Conservation (phyloP, 2,329 filamentous ascomycete species). For the Fusarium proliferatum region DNA sequence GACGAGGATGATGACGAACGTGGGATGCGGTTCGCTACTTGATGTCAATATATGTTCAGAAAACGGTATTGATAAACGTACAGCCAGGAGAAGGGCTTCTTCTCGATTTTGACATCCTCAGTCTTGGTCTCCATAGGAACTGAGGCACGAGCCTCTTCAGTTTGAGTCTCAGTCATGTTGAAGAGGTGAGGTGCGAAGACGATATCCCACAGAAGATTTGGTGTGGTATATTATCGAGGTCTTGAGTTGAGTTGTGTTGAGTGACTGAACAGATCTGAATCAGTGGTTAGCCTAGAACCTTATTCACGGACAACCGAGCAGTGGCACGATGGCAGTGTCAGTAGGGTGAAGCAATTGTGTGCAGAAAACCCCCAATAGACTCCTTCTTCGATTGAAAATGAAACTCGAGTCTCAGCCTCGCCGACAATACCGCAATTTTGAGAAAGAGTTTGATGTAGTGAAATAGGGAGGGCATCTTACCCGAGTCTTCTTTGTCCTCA, state of each 20-base stretch:
- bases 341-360: not conserved
- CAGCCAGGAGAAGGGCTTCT: slow-evolving; percentile 53
- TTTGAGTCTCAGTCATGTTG: slow-evolving; percentile 32
- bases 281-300: slow-evolving; percentile 20
- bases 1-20: slow-evolving; percentile 66
- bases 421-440: not conserved
- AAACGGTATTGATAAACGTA: slow-evolving; percentile 34
- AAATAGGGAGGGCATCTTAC: slow-evolving; percentile 20
- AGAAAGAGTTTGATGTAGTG: not conserved
- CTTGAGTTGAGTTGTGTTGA: not conserved
- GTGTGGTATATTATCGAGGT: not conserved
- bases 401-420: no score
- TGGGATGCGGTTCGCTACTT: slow-evolving; percentile 64
- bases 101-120: slow-evolving; percentile 20
- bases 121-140: slow-evolving; percentile 15
- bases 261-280: slow-evolving; percentile 3
- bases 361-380: not conserved
- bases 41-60: slow-evolving; percentile 14
- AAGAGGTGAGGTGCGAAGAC: not conserved
- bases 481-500: slow-evolving; percentile 26
- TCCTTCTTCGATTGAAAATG: not conserved
- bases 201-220: not conserved
- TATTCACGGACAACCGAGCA: slow-evolving; percentile 14
- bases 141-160: slow-evolving; percentile 15
- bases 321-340: slow-evolving; percentile 1